Evolutionary conservation across 2,329 filamentous ascomycete species (phyloP), one percentile per base, ranked within the genome.

Genomic region (Phaeophleospora eucalypticola): DNA sequence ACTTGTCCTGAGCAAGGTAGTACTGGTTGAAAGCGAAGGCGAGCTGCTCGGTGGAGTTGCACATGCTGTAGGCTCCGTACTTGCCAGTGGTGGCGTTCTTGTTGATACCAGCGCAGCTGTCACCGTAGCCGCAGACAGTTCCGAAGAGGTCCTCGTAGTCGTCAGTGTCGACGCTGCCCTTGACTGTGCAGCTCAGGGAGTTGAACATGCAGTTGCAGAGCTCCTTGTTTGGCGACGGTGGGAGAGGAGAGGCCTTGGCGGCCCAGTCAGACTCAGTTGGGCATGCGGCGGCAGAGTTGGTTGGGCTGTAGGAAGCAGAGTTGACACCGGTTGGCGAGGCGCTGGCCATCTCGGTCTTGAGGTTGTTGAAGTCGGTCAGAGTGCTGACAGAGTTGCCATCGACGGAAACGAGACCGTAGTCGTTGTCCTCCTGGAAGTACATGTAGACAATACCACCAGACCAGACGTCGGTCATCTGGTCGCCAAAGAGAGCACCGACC

Each of bases 381-480:
- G 83, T 86, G 54, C 71, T 78, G 54, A 85, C 86, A 36, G 72
- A 71, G 63, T 74, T 72, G 61, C 78, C 78, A 40, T 72, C 65
- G 51, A 88, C 67, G 49, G 77, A 69, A 51, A 90, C 84, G 36
- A 95, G 79, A 70, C 86, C 93, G 64, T 88, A 98, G 67, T 96
- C 75, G 75, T 97, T 97, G 50, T 68, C 74, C 69, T 95, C 90
- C 75, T 95, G 79, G 75, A 89, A 91, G 77, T 93, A 98, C 89
- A 95, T 95, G 80, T 97, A 98, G 67, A 97, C 89, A 58, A 98
- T 95, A 71, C 91, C 93, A 60, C 93, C 93, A 46, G 87, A 94
- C 82, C 93, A 93, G 64, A 95, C 88, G 8, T 71, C 69, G 20
- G 82, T 86, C 93, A 98, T 98, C 51, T 89, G 66, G 49, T 76